These are phyloP conservation scores for Fusarium poae DNA, from an alignment of 2,329 filamentous ascomycete genomes.

Conservation along the genomic window DNA sequence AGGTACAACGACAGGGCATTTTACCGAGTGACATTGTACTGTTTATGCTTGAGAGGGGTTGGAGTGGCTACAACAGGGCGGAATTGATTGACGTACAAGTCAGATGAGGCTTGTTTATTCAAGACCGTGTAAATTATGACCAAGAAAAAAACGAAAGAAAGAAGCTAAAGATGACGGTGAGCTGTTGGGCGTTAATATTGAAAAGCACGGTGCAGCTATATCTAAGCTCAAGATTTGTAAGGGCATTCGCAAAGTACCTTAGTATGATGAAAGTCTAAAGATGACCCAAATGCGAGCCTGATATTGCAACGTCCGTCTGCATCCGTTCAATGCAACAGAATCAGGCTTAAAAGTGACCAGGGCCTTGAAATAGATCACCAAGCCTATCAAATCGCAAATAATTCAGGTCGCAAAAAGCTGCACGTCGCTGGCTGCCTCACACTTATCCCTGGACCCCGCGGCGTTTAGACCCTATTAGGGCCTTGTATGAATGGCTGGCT, in stretches of 20 bases:
- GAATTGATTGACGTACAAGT: conserved; percentile 15
- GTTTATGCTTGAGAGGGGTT: conserved; percentile 29
- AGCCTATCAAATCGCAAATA: conserved; percentile 15
- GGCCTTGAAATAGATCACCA: conserved; percentile 6
- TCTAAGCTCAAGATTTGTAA: conserved; percentile 3
- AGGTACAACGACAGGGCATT: conserved; percentile 25
- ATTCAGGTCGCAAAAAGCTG: conserved; percentile 21
- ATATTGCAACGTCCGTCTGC: conserved; percentile 15
- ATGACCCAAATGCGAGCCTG: conserved; percentile 7
- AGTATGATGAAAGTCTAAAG: conserved; percentile 8
- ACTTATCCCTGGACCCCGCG: conserved; percentile 31
- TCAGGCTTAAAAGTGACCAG: conserved; percentile 10
- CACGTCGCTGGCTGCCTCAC: conserved; percentile 25
- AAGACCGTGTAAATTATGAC: conserved; percentile 25
- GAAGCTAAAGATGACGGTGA: conserved; percentile 27
- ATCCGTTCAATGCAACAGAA: conserved; percentile 20
- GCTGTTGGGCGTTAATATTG: conserved; percentile 33
- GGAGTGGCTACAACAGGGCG: conserved; percentile 30
- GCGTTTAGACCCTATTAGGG: conserved; percentile 18
- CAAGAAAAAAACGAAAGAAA: conserved; percentile 21
- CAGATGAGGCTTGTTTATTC: conserved; percentile 15
- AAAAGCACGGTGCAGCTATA: conserved; percentile 6
- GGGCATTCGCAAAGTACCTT: conserved; percentile 5
- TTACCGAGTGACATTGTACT: conserved; percentile 19
- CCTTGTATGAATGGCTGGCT: conserved; percentile 32